phyloP scores from a whole-genome alignment of 371 early-diverging fungal genomes.

The Rhizopus arrhizus region DNA sequence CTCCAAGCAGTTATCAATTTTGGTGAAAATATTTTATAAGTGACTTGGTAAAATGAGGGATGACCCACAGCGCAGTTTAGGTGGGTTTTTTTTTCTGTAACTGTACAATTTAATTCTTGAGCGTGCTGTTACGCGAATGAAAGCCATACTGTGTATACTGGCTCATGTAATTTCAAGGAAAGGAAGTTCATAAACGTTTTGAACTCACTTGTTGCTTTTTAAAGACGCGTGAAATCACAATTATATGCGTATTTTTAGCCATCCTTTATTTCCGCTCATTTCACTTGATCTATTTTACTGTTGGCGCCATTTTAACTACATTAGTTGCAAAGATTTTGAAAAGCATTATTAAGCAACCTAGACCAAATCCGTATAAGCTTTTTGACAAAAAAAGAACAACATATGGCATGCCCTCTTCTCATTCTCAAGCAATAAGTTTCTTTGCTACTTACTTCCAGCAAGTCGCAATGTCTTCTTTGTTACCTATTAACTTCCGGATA shows the following conservation, averaged over 20 bases:
- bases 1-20: too few relatives aligned
- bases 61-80: too few relatives aligned
- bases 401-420: constrained; percentile 81
- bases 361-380: constrained; percentile 14
- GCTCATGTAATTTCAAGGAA: constrained; percentile 10
- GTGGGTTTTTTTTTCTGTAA: too few relatives aligned
- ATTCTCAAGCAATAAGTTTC: constrained; percentile 73
- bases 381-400: constrained; percentile 11
- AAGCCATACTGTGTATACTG: constrained; percentile 7
- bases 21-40: too few relatives aligned
- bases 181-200: background rate
- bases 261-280: constrained; percentile 35
- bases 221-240: constrained; percentile 19
- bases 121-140: background rate
- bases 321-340: constrained; percentile 52
- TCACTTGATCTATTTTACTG: constrained; percentile 35
- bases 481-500: background rate
- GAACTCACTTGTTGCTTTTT: background rate
- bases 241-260: constrained; percentile 17
- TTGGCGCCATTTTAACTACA: constrained; percentile 30
- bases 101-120: background rate
- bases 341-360: constrained; percentile 51
- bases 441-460: constrained; percentile 58
- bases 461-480: constrained; percentile 12
- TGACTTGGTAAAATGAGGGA: too few relatives aligned